Percentiles rank a stretch among this genome's conserved stretches.
Conservation (phyloP, 2,329 filamentous ascomycete species). For the Pseudogymnoascus sp. region DNA sequence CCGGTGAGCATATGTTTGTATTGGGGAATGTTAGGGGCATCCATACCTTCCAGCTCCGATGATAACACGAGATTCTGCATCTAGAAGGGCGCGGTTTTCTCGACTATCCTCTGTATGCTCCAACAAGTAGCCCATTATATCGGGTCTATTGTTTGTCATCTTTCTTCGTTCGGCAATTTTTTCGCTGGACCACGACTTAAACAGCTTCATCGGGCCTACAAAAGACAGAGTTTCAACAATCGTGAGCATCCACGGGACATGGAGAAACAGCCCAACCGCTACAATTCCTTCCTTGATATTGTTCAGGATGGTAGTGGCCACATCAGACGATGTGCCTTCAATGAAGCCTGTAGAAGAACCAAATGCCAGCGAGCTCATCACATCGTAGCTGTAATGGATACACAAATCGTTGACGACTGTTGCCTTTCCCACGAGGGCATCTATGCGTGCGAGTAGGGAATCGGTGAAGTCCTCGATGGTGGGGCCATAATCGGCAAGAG, state of each 20-base stretch:
- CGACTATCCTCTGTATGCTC: not conserved
- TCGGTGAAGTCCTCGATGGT: conserved; percentile 18
- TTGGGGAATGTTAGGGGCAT: not conserved
- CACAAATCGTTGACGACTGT: conserved; percentile 21
- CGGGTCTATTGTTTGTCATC: conserved; percentile 4
- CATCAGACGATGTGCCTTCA: conserved; percentile 12
- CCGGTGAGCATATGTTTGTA: not conserved
- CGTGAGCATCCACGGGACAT: conserved; percentile 18
- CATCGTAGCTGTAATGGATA: conserved; percentile 23
- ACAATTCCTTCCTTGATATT: conserved; percentile 14
- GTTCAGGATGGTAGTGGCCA: conserved; percentile 13
- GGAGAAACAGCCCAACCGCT: conserved; percentile 14
- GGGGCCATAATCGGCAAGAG: conserved; percentile 21
- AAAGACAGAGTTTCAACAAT: conserved; percentile 16
- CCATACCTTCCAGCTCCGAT: conserved; percentile 19
- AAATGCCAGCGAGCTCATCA: conserved; percentile 25
- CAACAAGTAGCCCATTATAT: conserved; percentile 18
- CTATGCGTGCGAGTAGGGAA: conserved; percentile 16
- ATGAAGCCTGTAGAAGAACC: conserved; percentile 15
- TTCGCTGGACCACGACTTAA: conserved; percentile 17
- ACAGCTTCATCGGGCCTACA: conserved; percentile 14
- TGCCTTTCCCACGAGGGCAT: conserved; percentile 16
- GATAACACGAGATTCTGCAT: conserved; percentile 17
- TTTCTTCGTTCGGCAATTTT: conserved; percentile 14
- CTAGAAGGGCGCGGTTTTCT: conserved; percentile 7